Evolutionary conservation across 805 yeast species (phyloP).

Genomic region (Candida maesae): DNA sequence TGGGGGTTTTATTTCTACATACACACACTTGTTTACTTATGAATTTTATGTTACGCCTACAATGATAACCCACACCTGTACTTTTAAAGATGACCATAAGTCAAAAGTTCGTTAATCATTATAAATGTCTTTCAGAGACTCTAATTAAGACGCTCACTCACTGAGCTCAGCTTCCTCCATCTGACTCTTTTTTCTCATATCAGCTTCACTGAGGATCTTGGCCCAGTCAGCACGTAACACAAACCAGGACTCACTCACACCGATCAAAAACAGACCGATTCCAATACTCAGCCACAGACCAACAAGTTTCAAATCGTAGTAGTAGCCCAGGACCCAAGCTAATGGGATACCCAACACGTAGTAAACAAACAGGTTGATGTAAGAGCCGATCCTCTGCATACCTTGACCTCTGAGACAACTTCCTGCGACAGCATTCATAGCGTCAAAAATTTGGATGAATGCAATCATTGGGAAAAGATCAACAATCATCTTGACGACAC

Average conservation of each 20-base stretch:
- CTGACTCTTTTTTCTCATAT: conserved; percentile 33
- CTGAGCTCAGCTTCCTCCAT: conserved; percentile 13
- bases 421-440: conserved; percentile 64
- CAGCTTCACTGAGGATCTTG: conserved; percentile 39
- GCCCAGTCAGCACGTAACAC: conserved; percentile 50
- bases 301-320: conserved; percentile 35
- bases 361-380: conserved; percentile 62
- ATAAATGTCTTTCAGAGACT: too few species aligned
- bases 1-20: too few species aligned
- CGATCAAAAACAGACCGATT: conserved; percentile 42
- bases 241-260: conserved; percentile 40
- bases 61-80: too few species aligned
- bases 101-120: too few species aligned
- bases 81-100: too few species aligned
- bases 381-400: conserved; percentile 73
- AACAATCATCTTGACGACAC: conserved; percentile 50
- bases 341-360: conserved; percentile 73
- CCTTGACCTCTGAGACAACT: conserved; percentile 87
- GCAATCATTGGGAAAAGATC: conserved; percentile 59
- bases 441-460: conserved; percentile 64
- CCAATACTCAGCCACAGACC: conserved; percentile 77
- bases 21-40: too few species aligned
- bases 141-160: too few species aligned
- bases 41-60: too few species aligned
- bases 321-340: conserved; percentile 52